These are phyloP conservation scores for Thelephora ganbajun DNA, from an alignment of 768 basidiomycete genomes.

Conservation along the genomic window DNA sequence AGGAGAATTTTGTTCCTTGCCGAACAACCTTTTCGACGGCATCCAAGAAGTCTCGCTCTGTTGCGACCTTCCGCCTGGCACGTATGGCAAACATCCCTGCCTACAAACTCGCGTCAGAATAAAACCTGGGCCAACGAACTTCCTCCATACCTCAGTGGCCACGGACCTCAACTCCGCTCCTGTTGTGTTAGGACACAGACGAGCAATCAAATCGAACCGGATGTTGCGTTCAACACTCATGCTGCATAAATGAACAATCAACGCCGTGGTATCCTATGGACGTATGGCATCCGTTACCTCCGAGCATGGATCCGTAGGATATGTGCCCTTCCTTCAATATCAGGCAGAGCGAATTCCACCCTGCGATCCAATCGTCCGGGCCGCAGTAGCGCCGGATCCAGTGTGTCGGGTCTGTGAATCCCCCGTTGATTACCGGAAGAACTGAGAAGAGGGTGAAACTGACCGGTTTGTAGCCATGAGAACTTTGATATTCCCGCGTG, in stretches of 20 bases:
- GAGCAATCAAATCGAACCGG: conserved; percentile 93
- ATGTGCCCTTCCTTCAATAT: conserved; percentile 91
- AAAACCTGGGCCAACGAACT: neutral
- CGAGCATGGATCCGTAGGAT: conserved; percentile 94
- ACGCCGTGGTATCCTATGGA: neutral
- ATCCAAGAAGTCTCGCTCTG: conserved; percentile 94
- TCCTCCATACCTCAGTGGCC: conserved; percentile 72
- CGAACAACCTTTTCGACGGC: conserved; percentile 97
- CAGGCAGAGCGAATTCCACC: conserved; percentile 92
- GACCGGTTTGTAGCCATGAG: conserved; percentile 98
- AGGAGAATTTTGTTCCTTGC: conserved; percentile 96
- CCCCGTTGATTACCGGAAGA: neutral
- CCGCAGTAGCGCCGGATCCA: conserved; percentile 91
- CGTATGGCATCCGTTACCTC: conserved; percentile 35
- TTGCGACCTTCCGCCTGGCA: conserved; percentile 89
- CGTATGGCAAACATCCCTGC: conserved; percentile 99
- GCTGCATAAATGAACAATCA: conserved; percentile 26
- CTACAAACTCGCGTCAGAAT: conserved; percentile 21
- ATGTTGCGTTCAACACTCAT: conserved; percentile 98
- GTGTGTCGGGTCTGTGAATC: conserved; percentile 73
- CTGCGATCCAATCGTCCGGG: conserved; percentile 94
- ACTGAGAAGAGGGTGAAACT: conserved; percentile 10
- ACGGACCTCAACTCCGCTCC: conserved; percentile 97
- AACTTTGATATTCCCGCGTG: conserved; percentile 98
- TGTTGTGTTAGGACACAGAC: conserved; percentile 94